Base-by-base conservation (phyloP, 345 rosid species). In the Arabis alpina region DNA sequence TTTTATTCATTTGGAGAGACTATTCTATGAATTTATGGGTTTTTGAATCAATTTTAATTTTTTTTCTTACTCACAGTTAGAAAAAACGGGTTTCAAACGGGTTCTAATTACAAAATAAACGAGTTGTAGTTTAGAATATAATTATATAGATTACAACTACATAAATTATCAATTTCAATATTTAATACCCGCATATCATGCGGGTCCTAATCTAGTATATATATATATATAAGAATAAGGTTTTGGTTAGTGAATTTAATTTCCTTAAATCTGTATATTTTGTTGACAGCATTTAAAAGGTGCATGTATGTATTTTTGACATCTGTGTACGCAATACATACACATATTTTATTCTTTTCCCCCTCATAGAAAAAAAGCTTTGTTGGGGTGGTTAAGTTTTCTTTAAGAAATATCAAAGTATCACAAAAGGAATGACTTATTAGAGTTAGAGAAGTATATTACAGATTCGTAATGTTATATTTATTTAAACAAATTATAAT, bases 261-360 rank as follows among this genome's bases (percentile, higher is more conserved):
- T 10, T 16, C 11, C 16, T 54, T 19, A 19, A 19, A 19, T 19
- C 23, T 19, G 23, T 19, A 19, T 19, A 19, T 19, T 8, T 10
- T 64, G 2, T 54, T 55, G 64, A 32, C n/a, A 44, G 37, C 25
- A 3, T 30, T 43, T 2, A 54, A 36, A 11, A 40, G 57, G 28
- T 71, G 61, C 59, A 61, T 71, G 68, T 71, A 32, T 32, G 52
- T 44, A 61, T 4, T 40, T 30, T 70, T 41, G 37, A 61, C 39
- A 23, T 51, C 51, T 61, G 61, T 51, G 54, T 71, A 71, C 75
- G 68, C 68, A 42, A 71, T 52, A 32, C 69, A 54, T 58, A 14
- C 30, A 25, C 49, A 58, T 49, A 32, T 2, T 68, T 68, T 47
- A 70, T 32, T 61, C 48, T 63, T 72, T 60, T 52, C 16, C 54